Conservation (phyloP, 2,329 filamentous ascomycete genomes). For the Pyrenochaeta sp. region DNA sequence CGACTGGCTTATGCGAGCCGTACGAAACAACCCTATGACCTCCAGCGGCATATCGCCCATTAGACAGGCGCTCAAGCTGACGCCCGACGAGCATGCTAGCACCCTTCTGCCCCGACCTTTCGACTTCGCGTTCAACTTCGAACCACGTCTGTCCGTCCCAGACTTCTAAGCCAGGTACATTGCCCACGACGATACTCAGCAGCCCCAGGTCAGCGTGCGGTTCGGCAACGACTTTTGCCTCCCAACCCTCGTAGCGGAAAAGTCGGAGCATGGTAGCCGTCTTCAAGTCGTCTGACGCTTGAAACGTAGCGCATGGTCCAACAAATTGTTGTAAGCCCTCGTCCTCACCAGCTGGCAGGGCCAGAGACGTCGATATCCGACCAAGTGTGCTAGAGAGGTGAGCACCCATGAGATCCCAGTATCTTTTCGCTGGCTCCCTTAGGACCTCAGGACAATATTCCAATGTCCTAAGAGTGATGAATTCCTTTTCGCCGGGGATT, state of each 20-base stretch:
- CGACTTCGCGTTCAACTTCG: constrained; percentile 38
- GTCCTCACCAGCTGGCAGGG: constrained; percentile 16
- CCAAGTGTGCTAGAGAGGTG: constrained; percentile 35
- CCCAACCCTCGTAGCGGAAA: constrained; percentile 48
- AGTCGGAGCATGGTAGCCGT: constrained; percentile 48
- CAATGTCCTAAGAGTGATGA: constrained; percentile 47
- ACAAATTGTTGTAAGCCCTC: constrained; percentile 36
- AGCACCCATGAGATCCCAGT: constrained; percentile 44
- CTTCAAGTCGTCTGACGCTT: constrained; percentile 26
- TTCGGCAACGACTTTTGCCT: constrained; percentile 47
- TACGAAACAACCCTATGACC: constrained; percentile 49
- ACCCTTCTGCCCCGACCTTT: constrained; percentile 13
- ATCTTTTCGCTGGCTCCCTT: constrained; percentile 36
- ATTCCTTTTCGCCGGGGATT: constrained; percentile 50
- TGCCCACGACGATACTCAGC: constrained; percentile 43
- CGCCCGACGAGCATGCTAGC: constrained; percentile 43
- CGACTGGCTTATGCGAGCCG: constrained; percentile 12
- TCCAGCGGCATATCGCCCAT: constrained; percentile 41
- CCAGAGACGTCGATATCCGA: constrained; percentile 32
- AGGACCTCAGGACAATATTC: constrained; percentile 43
- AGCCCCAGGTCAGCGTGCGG: constrained; percentile 48
- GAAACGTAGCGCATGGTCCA: constrained; percentile 34
- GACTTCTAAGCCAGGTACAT: constrained; percentile 49
- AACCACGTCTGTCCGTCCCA: constrained; percentile 39
- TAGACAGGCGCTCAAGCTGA: constrained; percentile 40